These are phyloP conservation scores for Glebionis coronaria DNA, from an alignment of 129 eudicot genomes.

Conservation along the genomic window DNA sequence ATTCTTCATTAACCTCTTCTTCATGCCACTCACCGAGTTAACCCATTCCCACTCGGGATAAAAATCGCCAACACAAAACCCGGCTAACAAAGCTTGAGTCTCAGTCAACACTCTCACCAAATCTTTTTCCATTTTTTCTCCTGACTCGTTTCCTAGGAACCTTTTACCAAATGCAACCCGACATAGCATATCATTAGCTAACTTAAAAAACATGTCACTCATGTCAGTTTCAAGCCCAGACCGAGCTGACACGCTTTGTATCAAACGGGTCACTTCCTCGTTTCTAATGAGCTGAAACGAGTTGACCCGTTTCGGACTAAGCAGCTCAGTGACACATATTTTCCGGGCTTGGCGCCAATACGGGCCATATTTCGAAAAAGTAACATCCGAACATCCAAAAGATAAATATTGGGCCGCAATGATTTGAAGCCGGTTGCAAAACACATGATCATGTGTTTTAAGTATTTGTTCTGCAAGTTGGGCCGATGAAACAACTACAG, in stretches of 20 bases:
- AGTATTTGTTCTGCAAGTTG: slow-evolving; percentile 8
- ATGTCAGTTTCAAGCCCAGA: slow-evolving; percentile 20
- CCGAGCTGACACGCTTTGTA: slow-evolving; percentile 13
- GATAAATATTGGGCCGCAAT: slow-evolving; percentile 12
- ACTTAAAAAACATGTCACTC: slow-evolving; percentile 34
- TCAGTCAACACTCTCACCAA: slow-evolving; percentile 42
- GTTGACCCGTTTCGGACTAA: slow-evolving; percentile 7
- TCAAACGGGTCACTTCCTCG: slow-evolving; percentile 37
- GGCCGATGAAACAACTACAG: not conserved
- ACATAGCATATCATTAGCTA: slow-evolving; percentile 45
- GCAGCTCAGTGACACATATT: slow-evolving; percentile 8
- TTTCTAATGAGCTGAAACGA: slow-evolving; percentile 39
- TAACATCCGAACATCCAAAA: not conserved
- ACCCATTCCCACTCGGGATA: slow-evolving; percentile 48
- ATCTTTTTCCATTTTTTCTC: slow-evolving; percentile 12
- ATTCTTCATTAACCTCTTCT: slow-evolving; percentile 39
- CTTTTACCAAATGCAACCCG: slow-evolving; percentile 47
- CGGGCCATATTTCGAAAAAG: slow-evolving; percentile 5
- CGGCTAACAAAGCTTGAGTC: slow-evolving; percentile 37
- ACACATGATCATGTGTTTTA: slow-evolving; percentile 11
- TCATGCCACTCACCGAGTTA: slow-evolving; percentile 43
- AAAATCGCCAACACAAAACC: slow-evolving; percentile 48
- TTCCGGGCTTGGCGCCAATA: slow-evolving; percentile 19
- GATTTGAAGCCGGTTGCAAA: slow-evolving; percentile 6
- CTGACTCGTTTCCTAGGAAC: slow-evolving; percentile 20